These are phyloP conservation scores for Pythium volutum DNA, from an alignment of 352 stramenopile genomes.

Conservation along the genomic window DNA sequence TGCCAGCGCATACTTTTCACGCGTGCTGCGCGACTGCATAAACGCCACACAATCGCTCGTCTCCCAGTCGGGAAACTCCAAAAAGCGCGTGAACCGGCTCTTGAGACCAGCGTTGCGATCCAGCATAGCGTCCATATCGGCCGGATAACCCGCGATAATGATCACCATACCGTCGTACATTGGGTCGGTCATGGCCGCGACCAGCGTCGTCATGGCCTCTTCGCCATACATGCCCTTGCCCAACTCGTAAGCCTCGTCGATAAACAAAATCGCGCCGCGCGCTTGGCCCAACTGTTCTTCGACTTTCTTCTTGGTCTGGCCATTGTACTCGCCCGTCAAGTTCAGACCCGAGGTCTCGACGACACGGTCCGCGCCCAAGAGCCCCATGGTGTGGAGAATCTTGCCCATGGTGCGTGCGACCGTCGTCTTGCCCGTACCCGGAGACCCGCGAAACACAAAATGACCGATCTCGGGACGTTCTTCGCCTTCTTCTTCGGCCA, in stretches of 20 bases:
- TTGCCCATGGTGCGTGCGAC: constrained; percentile 91
- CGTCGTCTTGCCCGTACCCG: constrained; percentile 88
- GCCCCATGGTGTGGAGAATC: constrained; percentile 91
- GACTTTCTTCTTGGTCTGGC: constrained; percentile 89
- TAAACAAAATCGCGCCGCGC: constrained; percentile 90
- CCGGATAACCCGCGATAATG: constrained; percentile 88
- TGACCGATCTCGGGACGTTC: constrained; percentile 60
- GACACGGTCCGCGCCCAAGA: constrained; percentile 91
- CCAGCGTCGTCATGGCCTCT: constrained; percentile 89
- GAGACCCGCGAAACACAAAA: constrained; percentile 87
- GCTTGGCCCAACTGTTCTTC: constrained; percentile 85
- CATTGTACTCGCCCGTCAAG: constrained; percentile 85
- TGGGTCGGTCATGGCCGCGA: constrained; percentile 87
- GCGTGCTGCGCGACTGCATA: constrained; percentile 40
- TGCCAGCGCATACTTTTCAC: constrained; percentile 41
- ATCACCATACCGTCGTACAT: constrained; percentile 85
- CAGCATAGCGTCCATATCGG: constrained; percentile 89
- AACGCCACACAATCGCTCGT: constrained; percentile 74
- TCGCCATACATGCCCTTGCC: constrained; percentile 77
- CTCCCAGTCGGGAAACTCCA: constrained; percentile 90
- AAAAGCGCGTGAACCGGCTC: constrained; percentile 86
- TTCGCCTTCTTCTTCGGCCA: constrained; percentile 66
- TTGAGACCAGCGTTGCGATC: constrained; percentile 87
- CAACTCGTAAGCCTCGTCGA: constrained; percentile 92
- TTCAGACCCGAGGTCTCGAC: constrained; percentile 86